Percentiles rank a stretch among this genome's conserved stretches.
Evolutionary conservation across 148 eudicot species (phyloP).

Genomic region (Rhododendron kiyosumense): DNA sequence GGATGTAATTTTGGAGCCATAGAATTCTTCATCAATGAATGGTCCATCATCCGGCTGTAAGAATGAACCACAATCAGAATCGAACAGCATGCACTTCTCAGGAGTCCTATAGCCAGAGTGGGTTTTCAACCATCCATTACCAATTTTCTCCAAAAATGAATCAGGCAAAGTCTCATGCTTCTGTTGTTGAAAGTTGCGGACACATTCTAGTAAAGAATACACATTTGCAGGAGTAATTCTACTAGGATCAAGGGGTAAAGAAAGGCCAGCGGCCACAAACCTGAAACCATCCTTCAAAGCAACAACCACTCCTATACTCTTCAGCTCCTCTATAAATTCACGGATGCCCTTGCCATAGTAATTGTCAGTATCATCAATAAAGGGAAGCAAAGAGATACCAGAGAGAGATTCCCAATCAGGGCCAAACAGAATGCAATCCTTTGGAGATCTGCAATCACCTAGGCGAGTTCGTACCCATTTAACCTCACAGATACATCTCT

Average conservation of each 20-base stretch:
- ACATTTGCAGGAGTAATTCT: constrained; percentile 32
- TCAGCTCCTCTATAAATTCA: constrained; percentile 34
- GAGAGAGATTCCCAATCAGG: constrained; percentile 44
- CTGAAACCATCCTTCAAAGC: constrained; percentile 31
- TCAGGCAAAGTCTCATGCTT: constrained; percentile 8
- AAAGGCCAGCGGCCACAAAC: constrained; percentile 30
- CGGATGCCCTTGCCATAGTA: constrained; percentile 40
- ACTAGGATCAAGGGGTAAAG: constrained; percentile 31
- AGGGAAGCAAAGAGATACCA: constrained; percentile 48
- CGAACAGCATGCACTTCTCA: constrained; percentile 32
- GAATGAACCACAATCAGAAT: constrained; percentile 13
- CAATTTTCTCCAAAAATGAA: constrained; percentile 19
- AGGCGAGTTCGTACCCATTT: constrained; percentile 58
- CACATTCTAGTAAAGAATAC: constrained; percentile 37
- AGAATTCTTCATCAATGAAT: constrained; percentile 50
- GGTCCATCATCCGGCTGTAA: constrained; percentile 52
- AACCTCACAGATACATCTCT: constrained; percentile 28
- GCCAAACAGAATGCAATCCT: constrained; percentile 44
- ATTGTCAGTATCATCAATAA: constrained; percentile 48
- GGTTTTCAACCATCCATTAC: constrained; percentile 48
- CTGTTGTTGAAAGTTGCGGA: constrained; percentile 18
- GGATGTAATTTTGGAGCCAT: constrained; percentile 30
- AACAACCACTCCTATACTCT: constrained; percentile 43
- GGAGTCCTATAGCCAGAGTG: constrained; percentile 40
- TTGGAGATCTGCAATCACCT: constrained; percentile 43